Evolutionary conservation across 371 early-diverging fungal species (phyloP), one percentile per base, ranked within the genome.

Genomic region (Apophysomyces variabilis): DNA sequence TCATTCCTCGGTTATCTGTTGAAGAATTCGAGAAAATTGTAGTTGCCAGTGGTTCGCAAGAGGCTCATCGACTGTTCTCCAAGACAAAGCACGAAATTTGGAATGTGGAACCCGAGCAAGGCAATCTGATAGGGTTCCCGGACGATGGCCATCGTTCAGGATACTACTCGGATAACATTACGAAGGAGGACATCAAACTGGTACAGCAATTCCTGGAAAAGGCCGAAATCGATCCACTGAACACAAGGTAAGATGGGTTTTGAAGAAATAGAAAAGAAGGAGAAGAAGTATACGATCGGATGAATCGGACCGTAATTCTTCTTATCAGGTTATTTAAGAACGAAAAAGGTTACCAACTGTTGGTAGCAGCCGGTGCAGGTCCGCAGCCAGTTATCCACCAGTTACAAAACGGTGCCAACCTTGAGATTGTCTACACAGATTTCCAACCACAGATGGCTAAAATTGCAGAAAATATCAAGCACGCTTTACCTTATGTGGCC

Each of bases 91-190:
- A 71, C 3, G 75, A 73, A 21, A 78, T 86, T 21, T 89, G 76
- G 61, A 61, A 63, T 38, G 58, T 76, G 0, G 75, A 80, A 16
- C 82, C 83, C 21, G 68, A 64, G 9, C 67, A 79, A 7, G 66
- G 66, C 47, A 79, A 77, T 37, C 70, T 86, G 60, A 63, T 87
- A 38, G 90, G 90, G 5, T 89, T 75, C 67, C 83, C 85, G 18
- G 84, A 82, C 43, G 85, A 87, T 36, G 90, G 90, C 1, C 87
- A 89, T 67, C 66, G 83, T 6, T 76, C 85, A 7, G 85, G 85
- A 4, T 89, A 85, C 67, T 89, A 89, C 68, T 66, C 76, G 7
- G 50, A 58, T 6, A 79, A 85, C 47, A 62, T 85, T 9, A 77
- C 80, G 60, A 80, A 88, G 60, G 78, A 68, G 0, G 90, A 89